A percentile compares a stretch with the other conserved stretches of the same genome.
Conservation (phyloP, 202 grass and related monocot species). For the Thinopyrum obtusiflorum region DNA sequence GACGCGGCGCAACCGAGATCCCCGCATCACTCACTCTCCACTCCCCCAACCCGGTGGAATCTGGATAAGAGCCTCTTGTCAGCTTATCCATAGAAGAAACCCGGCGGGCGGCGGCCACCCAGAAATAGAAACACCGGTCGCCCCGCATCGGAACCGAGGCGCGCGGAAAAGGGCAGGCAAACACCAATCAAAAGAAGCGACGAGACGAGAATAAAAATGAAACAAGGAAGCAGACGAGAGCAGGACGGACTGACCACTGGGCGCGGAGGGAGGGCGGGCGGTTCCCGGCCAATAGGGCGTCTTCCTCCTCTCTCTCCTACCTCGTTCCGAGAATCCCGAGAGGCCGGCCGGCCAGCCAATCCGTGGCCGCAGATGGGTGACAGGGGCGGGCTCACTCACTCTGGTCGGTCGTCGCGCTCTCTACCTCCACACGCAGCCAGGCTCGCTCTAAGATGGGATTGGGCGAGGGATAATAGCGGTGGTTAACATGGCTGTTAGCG, state of each 20-base stretch:
- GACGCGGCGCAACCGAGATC: neutral
- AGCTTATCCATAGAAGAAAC: neutral
- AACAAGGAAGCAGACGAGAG: neutral
- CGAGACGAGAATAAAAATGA: neutral
- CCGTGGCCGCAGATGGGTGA: neutral
- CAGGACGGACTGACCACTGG: slow-evolving; percentile 34
- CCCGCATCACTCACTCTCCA: neutral
- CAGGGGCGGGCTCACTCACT: neutral
- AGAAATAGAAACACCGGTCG: slow-evolving; percentile 25
- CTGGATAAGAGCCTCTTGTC: neutral
- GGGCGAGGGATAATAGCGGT: slow-evolving; percentile 13
- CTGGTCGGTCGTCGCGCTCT: neutral
- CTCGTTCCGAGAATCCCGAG: slow-evolving; percentile 13
- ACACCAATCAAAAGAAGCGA: slow-evolving; percentile 28
- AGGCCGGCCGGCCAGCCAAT: slow-evolving; percentile 22
- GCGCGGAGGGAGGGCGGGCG: neutral
- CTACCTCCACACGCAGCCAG: no score
- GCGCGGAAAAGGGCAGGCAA: neutral
- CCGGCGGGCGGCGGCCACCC: neutral
- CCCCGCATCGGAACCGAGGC: slow-evolving; percentile 38
- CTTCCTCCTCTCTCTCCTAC: neutral
- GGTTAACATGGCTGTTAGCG: neutral
- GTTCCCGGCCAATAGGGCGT: slow-evolving; percentile 45
- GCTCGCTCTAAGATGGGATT: neutral
- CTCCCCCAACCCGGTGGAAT: neutral